Percentiles rank a stretch among this genome's conserved stretches.
Evolutionary conservation across 2,329 filamentous ascomycete species (phyloP).

Genomic region (Aspergillus sergii): DNA sequence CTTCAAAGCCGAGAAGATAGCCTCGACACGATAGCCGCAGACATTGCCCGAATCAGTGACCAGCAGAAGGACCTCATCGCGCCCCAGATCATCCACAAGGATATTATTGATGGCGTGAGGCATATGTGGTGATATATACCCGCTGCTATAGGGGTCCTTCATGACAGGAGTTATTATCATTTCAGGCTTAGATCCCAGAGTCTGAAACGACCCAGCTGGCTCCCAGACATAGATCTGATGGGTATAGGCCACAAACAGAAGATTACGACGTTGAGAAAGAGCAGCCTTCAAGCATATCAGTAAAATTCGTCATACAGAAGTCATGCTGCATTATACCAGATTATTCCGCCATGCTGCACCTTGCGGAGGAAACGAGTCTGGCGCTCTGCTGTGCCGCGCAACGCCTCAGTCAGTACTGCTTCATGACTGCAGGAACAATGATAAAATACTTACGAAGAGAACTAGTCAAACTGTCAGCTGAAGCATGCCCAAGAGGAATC

Average conservation of each 20-base stretch:
- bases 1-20: slow-evolving; percentile 50
- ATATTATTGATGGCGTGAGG: slow-evolving; percentile 71
- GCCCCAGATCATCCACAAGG: slow-evolving; percentile 68
- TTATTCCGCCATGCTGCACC: slow-evolving; percentile 48
- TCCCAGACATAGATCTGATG: slow-evolving; percentile 49
- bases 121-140: slow-evolving; percentile 54
- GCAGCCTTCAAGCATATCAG: slow-evolving; percentile 36
- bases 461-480: slow-evolving; percentile 20
- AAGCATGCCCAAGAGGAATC: background rate
- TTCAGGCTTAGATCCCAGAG: slow-evolving; percentile 39
- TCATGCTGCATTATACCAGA: slow-evolving; percentile 33
- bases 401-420: background rate
- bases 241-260: slow-evolving; percentile 48
- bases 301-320: slow-evolving; percentile 4
- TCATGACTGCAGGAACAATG: background rate
- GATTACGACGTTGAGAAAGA: slow-evolving; percentile 50
- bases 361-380: slow-evolving; percentile 32
- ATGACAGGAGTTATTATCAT: slow-evolving; percentile 47
- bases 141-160: slow-evolving; percentile 47
- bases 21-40: slow-evolving; percentile 66
- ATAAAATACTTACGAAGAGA: slow-evolving; percentile 19
- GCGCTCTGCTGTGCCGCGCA: slow-evolving; percentile 25
- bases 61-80: slow-evolving; percentile 68
- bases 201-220: slow-evolving; percentile 45
- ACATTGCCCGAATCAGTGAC: slow-evolving; percentile 77